Percentiles rank a stretch among this genome's conserved stretches.
Conservation (phyloP, 176 grass and related monocot species). For the Carex cristatella region DNA sequence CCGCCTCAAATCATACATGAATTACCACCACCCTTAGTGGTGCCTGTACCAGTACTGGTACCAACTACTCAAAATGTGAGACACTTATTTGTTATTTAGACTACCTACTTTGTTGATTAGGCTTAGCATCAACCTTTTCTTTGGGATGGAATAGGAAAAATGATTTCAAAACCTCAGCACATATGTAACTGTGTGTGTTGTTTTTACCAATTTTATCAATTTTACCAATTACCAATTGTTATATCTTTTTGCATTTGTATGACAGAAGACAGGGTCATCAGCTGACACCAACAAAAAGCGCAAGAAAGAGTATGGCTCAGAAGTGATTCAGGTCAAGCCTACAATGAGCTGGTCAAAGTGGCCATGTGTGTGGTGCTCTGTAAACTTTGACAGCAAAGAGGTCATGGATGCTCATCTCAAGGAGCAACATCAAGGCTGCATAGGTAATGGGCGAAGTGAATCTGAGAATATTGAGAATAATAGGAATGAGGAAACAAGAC, state of each 20-base stretch:
- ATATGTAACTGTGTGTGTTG: neutral
- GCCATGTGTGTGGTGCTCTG: neutral
- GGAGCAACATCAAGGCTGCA: neutral
- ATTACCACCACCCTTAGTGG: neutral
- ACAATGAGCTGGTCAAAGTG: neutral
- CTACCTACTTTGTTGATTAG: neutral
- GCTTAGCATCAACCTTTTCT: neutral
- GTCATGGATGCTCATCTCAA: neutral
- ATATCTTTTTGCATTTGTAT: neutral
- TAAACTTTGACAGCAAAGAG: neutral
- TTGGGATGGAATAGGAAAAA: neutral
- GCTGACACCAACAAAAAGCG: neutral
- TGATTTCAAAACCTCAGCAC: neutral
- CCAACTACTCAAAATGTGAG: neutral
- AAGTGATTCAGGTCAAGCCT: neutral
- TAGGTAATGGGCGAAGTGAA: neutral
- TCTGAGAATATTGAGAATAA: constrained; percentile 5
- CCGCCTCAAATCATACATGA: constrained; percentile 1
- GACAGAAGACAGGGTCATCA: neutral
- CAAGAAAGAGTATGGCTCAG: neutral
- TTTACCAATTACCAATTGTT: neutral
- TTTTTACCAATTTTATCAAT: neutral
- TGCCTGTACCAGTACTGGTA: constrained; percentile 1
- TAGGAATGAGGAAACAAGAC: neutral
- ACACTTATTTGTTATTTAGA: neutral